Evolutionary conservation across 2,329 filamentous ascomycete genomes (phyloP), one percentile per base, ranked within the genome.

Genomic region (Erysiphe neolycopersici): DNA sequence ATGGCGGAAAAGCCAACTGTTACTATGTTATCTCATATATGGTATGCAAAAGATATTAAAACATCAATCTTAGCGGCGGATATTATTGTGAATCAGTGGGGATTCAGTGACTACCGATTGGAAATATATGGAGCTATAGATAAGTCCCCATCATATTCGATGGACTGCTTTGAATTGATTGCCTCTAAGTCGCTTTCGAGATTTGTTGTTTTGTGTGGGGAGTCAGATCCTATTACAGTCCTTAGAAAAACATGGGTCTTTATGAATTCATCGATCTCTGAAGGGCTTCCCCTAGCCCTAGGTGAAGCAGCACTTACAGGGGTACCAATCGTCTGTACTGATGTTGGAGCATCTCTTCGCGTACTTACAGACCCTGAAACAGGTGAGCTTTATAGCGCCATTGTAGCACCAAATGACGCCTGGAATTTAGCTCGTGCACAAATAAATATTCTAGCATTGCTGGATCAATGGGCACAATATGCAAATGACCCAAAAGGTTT

Each of bases 41-140:
- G 68, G 53, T 54, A 53, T 43, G 53, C 47, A 48, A 76, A 76
- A 53, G 72, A 76, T 47, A 72, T 76, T 56, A 75, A 75, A 55
- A 74, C 66, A 2, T 71, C 72, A 3, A 64, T 76, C 19, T 59
- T 75, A 5, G 70, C 72, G 6, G 71, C 72, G 1, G 71, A 76
- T 50, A 67, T 76, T 47, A 75, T 76, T 47, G 65, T 74, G 49
- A 75, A 76, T 52, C 64, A 71, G 50, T 76, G 67, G 64, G 71
- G 71, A n/a, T 75, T 76, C 56, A 65, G 63, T 37, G 71, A 76
- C 46, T 76, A 76, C 55, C 63, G 66, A 43, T 63, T 76, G 1
- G 65, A 72, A 46, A 67, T 76, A 16, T 76, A 76, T 51, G 72
- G 72, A 11, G 70, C 69, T 16, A 67, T 73, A 44, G 72, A 76